Base-by-base conservation (phyloP, 371 early-diverging fungal genomes). In the Circinella umbellata region DNA sequence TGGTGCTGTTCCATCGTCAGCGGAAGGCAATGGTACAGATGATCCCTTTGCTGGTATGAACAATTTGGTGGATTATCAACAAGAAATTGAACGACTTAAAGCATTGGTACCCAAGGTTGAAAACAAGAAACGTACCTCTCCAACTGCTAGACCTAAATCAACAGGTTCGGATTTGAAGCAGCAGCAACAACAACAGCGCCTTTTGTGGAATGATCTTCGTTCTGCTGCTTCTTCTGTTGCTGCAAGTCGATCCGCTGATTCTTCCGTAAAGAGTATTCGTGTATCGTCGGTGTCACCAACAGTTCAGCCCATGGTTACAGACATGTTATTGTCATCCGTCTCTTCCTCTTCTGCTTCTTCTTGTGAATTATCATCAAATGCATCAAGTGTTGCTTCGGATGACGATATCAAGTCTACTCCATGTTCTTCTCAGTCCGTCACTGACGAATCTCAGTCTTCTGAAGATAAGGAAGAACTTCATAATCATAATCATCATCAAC, bases 31-130 rank as follows among this genome's bases (percentile, higher is more conserved):
- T 18, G 63, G 57, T 42, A 54, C 53, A 17, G 59, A 57, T 17
- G 80, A 83, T 66, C 83, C 83, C 17, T 83, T 83, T 79, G 80
- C 83, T 17, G 83, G 83, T 39, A 83, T 83, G 83, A 83, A 83
- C 10, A 68, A 79, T 0, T 74, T 71, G 38, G 73, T 83, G 20
- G 73, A 80, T 61, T 83, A 83, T 39, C 76, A 83, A 59, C 72
- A 73, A 42, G 83, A 83, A 66, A 83, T 83, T 35, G 83, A 83
- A 67, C 73, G 80, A 48, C 61, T 83, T 20, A 83, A 83, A 57
- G 76, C 80, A 49, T 57, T 84, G 35, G 81, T 84, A 13, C 80
- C 79, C 20, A 79, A 80, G 64, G 76, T 76, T 13, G 73, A 73
- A 59, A 76, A 76, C 49, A 79, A 75, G 55, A 70, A 71, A 10